A percentile compares a stretch with the other conserved stretches of the same genome.
Conservation (phyloP, 768 basidiomycete genomes). For the Filobasidium wieringae region DNA sequence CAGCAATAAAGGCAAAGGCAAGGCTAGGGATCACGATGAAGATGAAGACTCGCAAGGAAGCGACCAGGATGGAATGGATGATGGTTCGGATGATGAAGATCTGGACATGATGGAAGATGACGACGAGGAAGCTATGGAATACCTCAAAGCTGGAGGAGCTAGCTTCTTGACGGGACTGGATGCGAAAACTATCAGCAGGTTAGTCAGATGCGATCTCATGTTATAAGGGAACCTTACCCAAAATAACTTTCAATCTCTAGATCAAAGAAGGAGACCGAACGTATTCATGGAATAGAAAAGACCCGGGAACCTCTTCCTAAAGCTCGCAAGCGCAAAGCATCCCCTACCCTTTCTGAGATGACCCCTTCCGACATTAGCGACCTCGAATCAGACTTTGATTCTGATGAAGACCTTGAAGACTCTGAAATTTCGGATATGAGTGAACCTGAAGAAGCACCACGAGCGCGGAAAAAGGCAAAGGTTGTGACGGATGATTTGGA, state of each 20-base stretch:
- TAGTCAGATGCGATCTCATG: constrained; percentile 24
- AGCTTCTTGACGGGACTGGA: constrained; percentile 66
- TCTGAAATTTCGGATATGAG: constrained; percentile 12
- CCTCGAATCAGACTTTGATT: constrained; percentile 15
- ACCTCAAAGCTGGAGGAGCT: constrained; percentile 51
- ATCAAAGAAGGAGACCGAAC: constrained; percentile 71
- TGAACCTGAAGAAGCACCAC: constrained; percentile 5
- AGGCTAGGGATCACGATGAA: constrained; percentile 42
- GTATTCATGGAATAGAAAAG: constrained; percentile 57
- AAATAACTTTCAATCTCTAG: constrained; percentile 40
- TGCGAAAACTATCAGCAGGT: constrained; percentile 69
- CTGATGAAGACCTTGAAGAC: constrained; percentile 14
- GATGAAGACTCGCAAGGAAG: constrained; percentile 54
- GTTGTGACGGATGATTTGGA: constrained; percentile 68
- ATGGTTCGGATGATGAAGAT: constrained; percentile 25
- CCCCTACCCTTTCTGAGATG: constrained; percentile 42
- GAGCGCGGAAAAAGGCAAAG: constrained; percentile 30
- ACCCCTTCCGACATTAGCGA: constrained; percentile 38
- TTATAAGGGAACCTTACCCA: constrained; percentile 5
- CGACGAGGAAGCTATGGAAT: constrained; percentile 53
- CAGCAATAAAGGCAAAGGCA: constrained; percentile 6
- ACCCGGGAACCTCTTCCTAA: constrained; percentile 41
- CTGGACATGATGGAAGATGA: constrained; percentile 40
- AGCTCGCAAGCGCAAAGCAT: constrained; percentile 44
- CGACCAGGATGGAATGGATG: constrained; percentile 50